Conservation (phyloP, 306 rosid genomes). For the Rosa lucieae region DNA sequence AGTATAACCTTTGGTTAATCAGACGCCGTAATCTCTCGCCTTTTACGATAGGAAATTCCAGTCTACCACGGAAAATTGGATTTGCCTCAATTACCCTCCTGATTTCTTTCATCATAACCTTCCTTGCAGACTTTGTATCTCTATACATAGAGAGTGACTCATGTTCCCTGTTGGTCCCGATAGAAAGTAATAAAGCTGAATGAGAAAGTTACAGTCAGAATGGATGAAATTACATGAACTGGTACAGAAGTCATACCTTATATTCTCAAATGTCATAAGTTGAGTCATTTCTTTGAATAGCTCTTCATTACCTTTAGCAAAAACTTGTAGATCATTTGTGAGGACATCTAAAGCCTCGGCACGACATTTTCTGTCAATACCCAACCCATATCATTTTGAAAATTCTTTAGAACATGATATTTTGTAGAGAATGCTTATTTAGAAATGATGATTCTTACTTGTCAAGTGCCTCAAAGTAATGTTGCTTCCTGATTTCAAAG, state of each 20-base stretch:
- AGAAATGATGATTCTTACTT: conserved; percentile 24
- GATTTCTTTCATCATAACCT: conserved; percentile 68
- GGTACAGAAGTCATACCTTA: conserved; percentile 32
- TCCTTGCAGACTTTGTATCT: conserved; percentile 74
- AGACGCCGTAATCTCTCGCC: conserved; percentile 59
- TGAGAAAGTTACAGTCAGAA: conserved; percentile 6
- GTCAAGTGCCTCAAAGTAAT: conserved; percentile 48
- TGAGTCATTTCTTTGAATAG: conserved; percentile 80
- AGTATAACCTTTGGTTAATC: conserved; percentile 69
- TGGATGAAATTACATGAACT: background rate
- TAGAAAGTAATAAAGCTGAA: conserved; percentile 16
- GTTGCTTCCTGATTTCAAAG: conserved; percentile 44
- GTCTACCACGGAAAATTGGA: conserved; percentile 67
- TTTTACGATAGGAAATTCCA: conserved; percentile 65
- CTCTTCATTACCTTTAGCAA: conserved; percentile 65
- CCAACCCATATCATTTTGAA: background rate
- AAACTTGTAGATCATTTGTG: conserved; percentile 65
- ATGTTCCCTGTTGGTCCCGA: conserved; percentile 51
- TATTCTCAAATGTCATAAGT: conserved; percentile 42
- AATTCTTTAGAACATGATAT: background rate
- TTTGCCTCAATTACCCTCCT: conserved; percentile 76
- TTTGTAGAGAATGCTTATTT: background rate
- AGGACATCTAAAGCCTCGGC: conserved; percentile 71
- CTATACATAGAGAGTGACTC: conserved; percentile 68
- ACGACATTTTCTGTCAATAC: conserved; percentile 35